Percentiles rank a stretch among this genome's conserved stretches.
Evolutionary conservation across 495 filamentous ascomycete species (phyloP).

Genomic region (Hyphodiscus hymeniophilus): DNA sequence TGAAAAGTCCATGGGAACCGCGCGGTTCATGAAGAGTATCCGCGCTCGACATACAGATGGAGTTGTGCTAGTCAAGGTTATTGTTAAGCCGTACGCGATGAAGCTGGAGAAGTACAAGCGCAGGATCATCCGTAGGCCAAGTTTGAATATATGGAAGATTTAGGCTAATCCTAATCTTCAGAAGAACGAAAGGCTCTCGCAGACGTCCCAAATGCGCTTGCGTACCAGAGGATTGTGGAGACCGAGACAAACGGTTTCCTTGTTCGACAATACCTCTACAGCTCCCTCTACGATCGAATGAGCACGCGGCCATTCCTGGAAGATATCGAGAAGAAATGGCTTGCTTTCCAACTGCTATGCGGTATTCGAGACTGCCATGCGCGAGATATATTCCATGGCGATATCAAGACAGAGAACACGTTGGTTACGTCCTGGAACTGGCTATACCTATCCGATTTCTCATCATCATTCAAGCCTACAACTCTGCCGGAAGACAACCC

Average conservation of each 20-base stretch:
- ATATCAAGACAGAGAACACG: slow-evolving; percentile 97
- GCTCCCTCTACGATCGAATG: slow-evolving; percentile 93
- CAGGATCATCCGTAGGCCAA: slow-evolving; percentile 58
- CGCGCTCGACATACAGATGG: slow-evolving; percentile 84
- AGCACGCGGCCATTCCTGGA: slow-evolving; percentile 96
- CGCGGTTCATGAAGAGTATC: slow-evolving; percentile 96
- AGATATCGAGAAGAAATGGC: slow-evolving; percentile 97
- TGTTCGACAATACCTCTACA: slow-evolving; percentile 93
- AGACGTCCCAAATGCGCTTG: slow-evolving; percentile 84
- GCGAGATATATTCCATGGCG: slow-evolving; percentile 88
- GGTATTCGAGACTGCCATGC: slow-evolving; percentile 88
- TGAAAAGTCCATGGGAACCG: slow-evolving; percentile 86
- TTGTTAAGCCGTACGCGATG: slow-evolving; percentile 82
- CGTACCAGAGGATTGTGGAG: slow-evolving; percentile 83
- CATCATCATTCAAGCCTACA: slow-evolving; percentile 88
- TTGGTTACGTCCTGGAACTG: slow-evolving; percentile 99
- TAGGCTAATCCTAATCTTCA: slow-evolving; percentile 25
- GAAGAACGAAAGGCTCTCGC: slow-evolving; percentile 72
- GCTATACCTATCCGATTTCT: slow-evolving; percentile 96
- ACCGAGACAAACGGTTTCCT: slow-evolving; percentile 87
- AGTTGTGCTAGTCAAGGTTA: slow-evolving; percentile 83
- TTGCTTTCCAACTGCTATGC: slow-evolving; percentile 92
- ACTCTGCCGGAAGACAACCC: slow-evolving; percentile 96
- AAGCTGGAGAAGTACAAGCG: slow-evolving; percentile 69
- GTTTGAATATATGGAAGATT: background rate